Base-by-base conservation (phyloP, 2,329 filamentous ascomycete genomes). In the Ophiostoma sp. region DNA sequence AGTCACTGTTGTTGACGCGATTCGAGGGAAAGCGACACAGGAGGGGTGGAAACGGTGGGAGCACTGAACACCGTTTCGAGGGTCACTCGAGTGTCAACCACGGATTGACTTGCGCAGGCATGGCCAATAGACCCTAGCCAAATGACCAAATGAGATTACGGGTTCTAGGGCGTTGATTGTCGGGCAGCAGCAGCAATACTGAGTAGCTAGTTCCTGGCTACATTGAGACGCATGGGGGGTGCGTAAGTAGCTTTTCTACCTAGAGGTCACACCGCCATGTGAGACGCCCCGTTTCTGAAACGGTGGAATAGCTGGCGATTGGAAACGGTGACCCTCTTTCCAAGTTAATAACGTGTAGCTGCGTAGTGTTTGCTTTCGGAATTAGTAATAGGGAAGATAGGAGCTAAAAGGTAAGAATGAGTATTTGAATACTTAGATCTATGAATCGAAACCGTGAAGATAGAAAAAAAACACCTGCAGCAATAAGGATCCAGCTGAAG, bases 1-100 rank as follows among this genome's bases (percentile, higher is more conserved):
- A 48, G 36, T 70, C 41, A 48, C 62, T 72, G 62, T 65, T 71
- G 67, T 68, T 68, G 71, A 72, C 71, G 71, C 71, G 71, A 72
- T 69, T 70, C 65, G 68, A 52, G 57, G 66, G 68, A 67, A 41
- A 52, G 48, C 27, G 67, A 36, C 48, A 57, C 54, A n/a, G 35
- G 57, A 60, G 66, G 57, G 48, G 44, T 20, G 44, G 44, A 41
- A 48, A 52, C 57, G 62, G 31, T n/a, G 48, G 33, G 41, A 65
- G n/a, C 5, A 36, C 35, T 36, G 5, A 65, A n/a, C 23, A 33
- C 57, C 57, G 57, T 62, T 62, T 62, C 36, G 10, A 39, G 36
- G 36, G 36, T 39, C 27, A 31, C 27, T 31, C 27, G 27, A 31
- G 27, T 31, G 27, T 31, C 27, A 31, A 31, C 27, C 1, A 39